Evolutionary conservation across 2,329 filamentous ascomycete species (phyloP).

Genomic region (Cercospora citrullina): DNA sequence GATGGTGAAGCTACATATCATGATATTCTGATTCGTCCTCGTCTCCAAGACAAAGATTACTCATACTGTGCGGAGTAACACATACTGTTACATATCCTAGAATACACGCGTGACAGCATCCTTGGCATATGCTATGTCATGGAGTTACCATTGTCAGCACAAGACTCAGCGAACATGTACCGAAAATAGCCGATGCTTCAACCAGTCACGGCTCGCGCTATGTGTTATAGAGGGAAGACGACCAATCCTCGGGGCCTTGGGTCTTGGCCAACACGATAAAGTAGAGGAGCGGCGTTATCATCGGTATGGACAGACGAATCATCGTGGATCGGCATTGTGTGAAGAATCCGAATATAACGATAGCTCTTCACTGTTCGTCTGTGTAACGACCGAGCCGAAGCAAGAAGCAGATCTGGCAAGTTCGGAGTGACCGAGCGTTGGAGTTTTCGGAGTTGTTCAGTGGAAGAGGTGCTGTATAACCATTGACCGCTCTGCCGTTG

Average conservation of each 20-base stretch:
- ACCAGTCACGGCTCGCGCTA: background rate
- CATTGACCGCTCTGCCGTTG: background rate
- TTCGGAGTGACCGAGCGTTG: background rate
- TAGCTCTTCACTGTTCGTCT: background rate
- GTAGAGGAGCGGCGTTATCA: background rate
- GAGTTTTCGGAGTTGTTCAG: conserved; percentile 1
- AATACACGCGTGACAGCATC: background rate
- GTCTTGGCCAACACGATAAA: background rate
- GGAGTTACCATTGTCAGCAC: background rate
- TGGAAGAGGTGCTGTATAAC: background rate
- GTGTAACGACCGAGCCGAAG: background rate
- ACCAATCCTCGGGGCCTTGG: background rate
- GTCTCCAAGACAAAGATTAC: background rate
- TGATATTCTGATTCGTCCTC: background rate
- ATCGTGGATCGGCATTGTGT: background rate
- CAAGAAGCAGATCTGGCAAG: background rate
- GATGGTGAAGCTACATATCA: too few relatives aligned
- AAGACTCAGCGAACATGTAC: background rate
- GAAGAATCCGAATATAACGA: background rate
- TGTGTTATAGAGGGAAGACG: background rate
- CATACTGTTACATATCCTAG: background rate
- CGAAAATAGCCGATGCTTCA: background rate
- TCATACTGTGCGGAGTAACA: background rate
- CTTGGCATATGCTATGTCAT: background rate
- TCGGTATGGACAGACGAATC: background rate